Evolutionary conservation across 2,329 filamentous ascomycete genomes (phyloP).

Genomic region (Epichloe sibirici): DNA sequence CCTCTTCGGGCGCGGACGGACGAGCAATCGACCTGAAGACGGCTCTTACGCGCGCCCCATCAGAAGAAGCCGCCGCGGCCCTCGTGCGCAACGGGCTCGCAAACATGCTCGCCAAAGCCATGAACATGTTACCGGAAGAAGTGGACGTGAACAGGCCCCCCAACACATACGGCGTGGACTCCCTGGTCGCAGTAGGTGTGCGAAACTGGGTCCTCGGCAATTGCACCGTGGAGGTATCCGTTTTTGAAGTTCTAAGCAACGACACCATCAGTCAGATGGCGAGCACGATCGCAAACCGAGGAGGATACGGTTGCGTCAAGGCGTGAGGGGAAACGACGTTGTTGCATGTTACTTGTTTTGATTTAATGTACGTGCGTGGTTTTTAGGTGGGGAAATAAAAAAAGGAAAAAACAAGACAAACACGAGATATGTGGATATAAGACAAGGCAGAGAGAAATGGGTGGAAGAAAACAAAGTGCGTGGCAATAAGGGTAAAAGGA

Average conservation of each 20-base stretch:
- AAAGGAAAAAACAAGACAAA: not conserved
- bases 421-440: not conserved
- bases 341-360: not conserved
- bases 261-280: slow-evolving; percentile 27
- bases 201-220: slow-evolving; percentile 37
- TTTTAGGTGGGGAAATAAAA: not conserved
- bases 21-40: slow-evolving; percentile 18
- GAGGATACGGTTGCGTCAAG: slow-evolving; percentile 14
- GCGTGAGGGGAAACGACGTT: not conserved
- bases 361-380: not conserved
- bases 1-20: slow-evolving; percentile 6
- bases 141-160: slow-evolving; percentile 29
- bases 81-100: slow-evolving; percentile 26
- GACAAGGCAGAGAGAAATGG: not conserved
- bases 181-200: slow-evolving; percentile 38
- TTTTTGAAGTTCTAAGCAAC: slow-evolving; percentile 36
- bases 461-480: no score
- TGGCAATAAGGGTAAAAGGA: no score
- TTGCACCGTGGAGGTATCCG: slow-evolving; percentile 30
- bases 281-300: slow-evolving; percentile 21
- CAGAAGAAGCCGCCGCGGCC: slow-evolving; percentile 16
- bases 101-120: slow-evolving; percentile 29
- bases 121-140: slow-evolving; percentile 32
- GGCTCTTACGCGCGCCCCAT: slow-evolving; percentile 19
- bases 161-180: slow-evolving; percentile 39